phyloP scores from a whole-genome alignment of 192 early-diverging fungal genomes.

The Chytriomyces sp. region DNA sequence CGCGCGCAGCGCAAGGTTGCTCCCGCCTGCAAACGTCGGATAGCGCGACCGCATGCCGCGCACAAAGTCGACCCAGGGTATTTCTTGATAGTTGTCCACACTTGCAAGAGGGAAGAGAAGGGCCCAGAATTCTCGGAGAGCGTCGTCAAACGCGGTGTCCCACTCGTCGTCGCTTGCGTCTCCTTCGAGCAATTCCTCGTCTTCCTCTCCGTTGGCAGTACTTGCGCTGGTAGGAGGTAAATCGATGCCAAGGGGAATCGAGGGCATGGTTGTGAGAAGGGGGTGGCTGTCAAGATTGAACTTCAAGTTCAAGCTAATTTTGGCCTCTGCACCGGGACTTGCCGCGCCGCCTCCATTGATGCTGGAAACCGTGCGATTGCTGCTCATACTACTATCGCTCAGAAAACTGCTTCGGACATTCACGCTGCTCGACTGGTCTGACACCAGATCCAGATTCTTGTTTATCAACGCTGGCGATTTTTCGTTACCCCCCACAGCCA shows the following conservation, averaged over 20 bases:
- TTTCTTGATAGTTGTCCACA: no score
- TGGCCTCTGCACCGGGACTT: background rate
- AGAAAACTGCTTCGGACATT: background rate
- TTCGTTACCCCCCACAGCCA: background rate
- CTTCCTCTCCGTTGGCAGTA: background rate
- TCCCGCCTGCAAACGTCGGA: constrained; percentile 20
- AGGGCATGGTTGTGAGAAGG: constrained; percentile 6
- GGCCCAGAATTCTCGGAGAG: constrained; percentile 12
- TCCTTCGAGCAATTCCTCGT: background rate
- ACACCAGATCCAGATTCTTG: background rate
- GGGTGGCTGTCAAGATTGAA: constrained; percentile 14
- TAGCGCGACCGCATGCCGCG: background rate
- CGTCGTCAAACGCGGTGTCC: constrained; percentile 15
- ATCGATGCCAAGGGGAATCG: constrained; percentile 29
- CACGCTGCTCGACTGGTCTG: background rate
- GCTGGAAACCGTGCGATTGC: background rate
- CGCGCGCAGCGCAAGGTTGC: no score
- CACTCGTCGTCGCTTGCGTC: background rate
- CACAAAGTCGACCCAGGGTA: constrained; percentile 8
- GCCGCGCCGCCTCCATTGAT: no score
- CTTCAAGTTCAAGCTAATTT: constrained; percentile 18
- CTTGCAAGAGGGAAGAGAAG: background rate
- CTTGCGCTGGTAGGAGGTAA: constrained; percentile 6
- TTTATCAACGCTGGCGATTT: background rate
- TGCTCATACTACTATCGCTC: background rate